Conservation (phyloP, 192 early-diverging fungal genomes). For the Coemansia sp. region DNA sequence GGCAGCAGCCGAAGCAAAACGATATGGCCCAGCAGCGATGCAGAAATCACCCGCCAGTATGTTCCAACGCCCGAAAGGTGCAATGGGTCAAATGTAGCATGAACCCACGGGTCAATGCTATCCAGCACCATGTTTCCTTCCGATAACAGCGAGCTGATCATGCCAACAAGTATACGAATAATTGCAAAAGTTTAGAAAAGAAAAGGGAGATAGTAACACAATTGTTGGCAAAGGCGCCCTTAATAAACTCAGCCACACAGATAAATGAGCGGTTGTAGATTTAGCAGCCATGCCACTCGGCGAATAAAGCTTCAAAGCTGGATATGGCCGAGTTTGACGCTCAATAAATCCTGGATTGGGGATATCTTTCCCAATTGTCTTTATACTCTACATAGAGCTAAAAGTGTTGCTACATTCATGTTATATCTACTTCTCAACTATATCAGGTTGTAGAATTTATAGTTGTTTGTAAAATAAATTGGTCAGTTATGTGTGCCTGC, state of each 20-base stretch:
- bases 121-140: background rate
- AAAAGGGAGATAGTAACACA: background rate
- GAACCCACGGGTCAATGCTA: conserved; percentile 11
- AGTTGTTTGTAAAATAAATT: no score
- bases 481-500: no score
- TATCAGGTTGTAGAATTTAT: no score
- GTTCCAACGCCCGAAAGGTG: conserved; percentile 2
- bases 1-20: conserved; percentile 1
- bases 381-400: no score
- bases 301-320: conserved; percentile 74
- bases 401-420: conserved; percentile 59
- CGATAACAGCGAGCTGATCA: background rate
- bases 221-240: no score
- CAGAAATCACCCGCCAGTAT: background rate
- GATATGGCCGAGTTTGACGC: conserved; percentile 34
- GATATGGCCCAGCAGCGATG: conserved; percentile 1
- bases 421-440: no score
- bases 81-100: conserved; percentile 38
- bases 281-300: conserved; percentile 81
- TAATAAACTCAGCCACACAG: no score
- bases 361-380: no score
- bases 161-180: background rate
- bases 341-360: no score
- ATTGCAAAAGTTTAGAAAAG: background rate
- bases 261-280: conserved; percentile 56